Percentiles rank a stretch among this genome's conserved stretches.
phyloP scores from a whole-genome alignment of 495 filamentous ascomycete species.

The Aspergillus haitiensis region DNA sequence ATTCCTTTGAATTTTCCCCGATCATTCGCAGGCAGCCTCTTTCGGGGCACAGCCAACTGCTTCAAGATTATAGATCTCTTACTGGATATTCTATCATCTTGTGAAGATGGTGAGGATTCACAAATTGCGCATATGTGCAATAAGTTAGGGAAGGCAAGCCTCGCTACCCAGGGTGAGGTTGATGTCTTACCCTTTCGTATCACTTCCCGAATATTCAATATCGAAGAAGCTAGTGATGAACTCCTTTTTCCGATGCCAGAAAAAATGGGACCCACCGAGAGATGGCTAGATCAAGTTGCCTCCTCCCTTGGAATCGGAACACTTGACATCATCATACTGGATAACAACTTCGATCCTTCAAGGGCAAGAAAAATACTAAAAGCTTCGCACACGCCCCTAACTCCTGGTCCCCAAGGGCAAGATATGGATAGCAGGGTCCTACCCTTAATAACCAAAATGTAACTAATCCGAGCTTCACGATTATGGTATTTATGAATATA shows the following conservation, averaged over 20 bases:
- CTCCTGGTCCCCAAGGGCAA: too few species aligned
- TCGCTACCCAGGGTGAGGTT: neutral
- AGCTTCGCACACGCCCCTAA: too few species aligned
- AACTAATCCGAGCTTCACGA: neutral
- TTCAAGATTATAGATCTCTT: conserved; percentile 22
- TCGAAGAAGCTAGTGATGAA: neutral
- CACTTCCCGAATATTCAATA: conserved; percentile 18
- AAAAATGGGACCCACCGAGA: conserved; percentile 12
- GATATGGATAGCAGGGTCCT: neutral
- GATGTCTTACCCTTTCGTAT: conserved; percentile 21
- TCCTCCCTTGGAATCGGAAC: conserved; percentile 30
- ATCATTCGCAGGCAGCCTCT: conserved; percentile 27
- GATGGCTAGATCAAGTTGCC: conserved; percentile 29
- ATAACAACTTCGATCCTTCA: neutral
- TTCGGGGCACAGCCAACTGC: conserved; percentile 23
- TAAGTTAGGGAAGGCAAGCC: neutral
- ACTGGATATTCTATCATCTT: conserved; percentile 16
- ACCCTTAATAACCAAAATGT: neutral
- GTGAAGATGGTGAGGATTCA: neutral
- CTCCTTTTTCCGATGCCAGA: neutral
- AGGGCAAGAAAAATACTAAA: too few species aligned
- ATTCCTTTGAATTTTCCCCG: conserved; percentile 26
- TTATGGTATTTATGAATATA: too few species aligned
- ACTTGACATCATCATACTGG: conserved; percentile 19
- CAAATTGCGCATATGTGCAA: neutral